Evolutionary conservation across 164 flowering plant genomes (phyloP).

Genomic region (Stephania japonica): DNA sequence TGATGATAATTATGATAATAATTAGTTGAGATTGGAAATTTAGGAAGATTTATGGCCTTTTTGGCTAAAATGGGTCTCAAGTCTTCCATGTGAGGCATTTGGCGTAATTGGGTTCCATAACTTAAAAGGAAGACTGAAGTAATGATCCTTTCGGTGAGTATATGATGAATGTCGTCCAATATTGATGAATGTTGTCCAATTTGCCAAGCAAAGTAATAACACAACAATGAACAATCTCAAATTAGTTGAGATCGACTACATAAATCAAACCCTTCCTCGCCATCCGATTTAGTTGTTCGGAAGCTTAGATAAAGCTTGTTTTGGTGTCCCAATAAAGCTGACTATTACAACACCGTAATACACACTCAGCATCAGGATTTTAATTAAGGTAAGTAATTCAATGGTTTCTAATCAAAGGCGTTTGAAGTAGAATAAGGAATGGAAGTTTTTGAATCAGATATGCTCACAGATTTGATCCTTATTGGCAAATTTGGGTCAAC

Average conservation of each 20-base stretch:
- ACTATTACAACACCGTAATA: neutral
- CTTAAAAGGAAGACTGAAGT: neutral
- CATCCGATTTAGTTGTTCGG: too few species aligned
- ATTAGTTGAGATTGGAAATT: conserved; percentile 1
- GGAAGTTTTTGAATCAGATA: neutral
- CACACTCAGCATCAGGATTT: neutral
- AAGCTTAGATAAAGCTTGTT: too few species aligned
- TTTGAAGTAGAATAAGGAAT: neutral
- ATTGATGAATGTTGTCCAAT: neutral
- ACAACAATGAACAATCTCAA: too few species aligned
- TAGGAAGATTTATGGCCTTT: neutral
- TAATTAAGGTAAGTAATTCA: neutral
- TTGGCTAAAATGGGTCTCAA: neutral
- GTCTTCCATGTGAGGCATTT: neutral
- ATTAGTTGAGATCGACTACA: too few species aligned
- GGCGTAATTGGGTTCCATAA: neutral
- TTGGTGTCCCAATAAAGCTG: neutral
- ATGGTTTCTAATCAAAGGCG: neutral
- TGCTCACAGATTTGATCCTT: neutral
- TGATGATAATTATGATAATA: neutral
- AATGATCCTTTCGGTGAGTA: conserved; percentile 3
- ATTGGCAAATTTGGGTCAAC: neutral
- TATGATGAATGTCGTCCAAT: conserved; percentile 1
- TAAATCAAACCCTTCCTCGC: too few species aligned
- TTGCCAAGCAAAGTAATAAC: neutral